Conservation (phyloP, 208 protist genomes). For the Leishmania mexicana region DNA sequence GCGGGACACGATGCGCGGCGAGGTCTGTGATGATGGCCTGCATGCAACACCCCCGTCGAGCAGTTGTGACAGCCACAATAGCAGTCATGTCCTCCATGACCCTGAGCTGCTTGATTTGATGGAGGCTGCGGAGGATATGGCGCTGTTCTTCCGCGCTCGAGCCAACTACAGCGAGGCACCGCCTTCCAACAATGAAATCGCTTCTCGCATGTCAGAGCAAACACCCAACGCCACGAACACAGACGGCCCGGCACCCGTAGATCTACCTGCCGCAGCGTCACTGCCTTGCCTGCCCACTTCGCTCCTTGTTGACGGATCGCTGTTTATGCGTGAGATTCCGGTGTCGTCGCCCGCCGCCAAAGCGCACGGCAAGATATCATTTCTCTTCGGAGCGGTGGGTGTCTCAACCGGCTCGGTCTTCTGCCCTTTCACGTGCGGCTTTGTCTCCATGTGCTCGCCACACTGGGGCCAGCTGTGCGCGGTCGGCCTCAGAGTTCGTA, state of each 20-base stretch:
- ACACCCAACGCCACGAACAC: neutral
- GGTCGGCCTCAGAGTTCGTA: slow-evolving; percentile 50
- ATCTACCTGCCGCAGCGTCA: neutral
- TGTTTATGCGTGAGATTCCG: slow-evolving; percentile 32
- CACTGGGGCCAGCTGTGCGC: slow-evolving; percentile 51
- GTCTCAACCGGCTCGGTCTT: slow-evolving; percentile 35
- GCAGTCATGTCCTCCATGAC: slow-evolving; percentile 2
- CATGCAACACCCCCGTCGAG: neutral
- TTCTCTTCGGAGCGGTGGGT: neutral
- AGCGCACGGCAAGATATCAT: neutral
- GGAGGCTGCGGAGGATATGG: slow-evolving; percentile 16
- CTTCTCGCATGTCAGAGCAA: neutral
- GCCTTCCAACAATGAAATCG: neutral
- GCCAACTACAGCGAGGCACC: neutral
- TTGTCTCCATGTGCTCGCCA: slow-evolving; percentile 43
- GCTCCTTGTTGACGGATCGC: slow-evolving; percentile 54
- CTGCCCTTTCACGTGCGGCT: slow-evolving; percentile 68
- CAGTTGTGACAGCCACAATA: neutral
- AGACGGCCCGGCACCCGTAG: neutral
- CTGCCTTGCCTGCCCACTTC: neutral
- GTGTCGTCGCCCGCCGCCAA: neutral
- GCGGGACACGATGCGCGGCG: neutral
- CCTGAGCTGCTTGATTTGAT: slow-evolving; percentile 41
- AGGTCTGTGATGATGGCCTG: neutral
- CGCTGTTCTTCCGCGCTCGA: slow-evolving; percentile 1